Percentiles rank a stretch among this genome's conserved stretches.
Conservation (phyloP, 2,329 filamentous ascomycete genomes). For the Pseudogymnoascus sp. region DNA sequence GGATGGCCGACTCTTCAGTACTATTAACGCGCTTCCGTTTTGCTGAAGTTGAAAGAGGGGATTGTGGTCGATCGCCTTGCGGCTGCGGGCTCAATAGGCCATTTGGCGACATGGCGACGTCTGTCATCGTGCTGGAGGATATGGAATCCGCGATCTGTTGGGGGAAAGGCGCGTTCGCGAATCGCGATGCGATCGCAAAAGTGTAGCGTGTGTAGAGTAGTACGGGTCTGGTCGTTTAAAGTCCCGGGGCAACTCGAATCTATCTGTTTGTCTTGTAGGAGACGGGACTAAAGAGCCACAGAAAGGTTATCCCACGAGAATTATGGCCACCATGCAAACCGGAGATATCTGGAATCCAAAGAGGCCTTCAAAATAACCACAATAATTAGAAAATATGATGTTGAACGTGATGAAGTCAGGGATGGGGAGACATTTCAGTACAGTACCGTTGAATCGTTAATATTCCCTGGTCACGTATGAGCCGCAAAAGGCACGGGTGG, state of each 20-base stretch:
- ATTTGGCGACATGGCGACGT: conserved; percentile 30
- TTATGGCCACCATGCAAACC: not conserved
- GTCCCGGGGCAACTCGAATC: not conserved
- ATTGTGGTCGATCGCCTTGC: conserved; percentile 19
- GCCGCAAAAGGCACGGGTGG: not conserved
- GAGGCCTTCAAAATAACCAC: not conserved
- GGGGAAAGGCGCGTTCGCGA: conserved; percentile 14
- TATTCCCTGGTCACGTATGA: not conserved
- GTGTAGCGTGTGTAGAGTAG: not conserved
- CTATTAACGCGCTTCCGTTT: conserved; percentile 53
- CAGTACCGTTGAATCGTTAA: not conserved
- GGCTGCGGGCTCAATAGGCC: conserved; percentile 33
- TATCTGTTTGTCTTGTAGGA: not conserved
- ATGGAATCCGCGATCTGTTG: conserved; percentile 10
- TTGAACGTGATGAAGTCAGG: not conserved
- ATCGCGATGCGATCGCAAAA: conserved; percentile 16
- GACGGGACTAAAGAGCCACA: not conserved
- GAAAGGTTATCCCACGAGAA: not conserved
- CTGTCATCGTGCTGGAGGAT: conserved; percentile 11
- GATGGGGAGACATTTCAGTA: not conserved
- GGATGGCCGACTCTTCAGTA: conserved; percentile 29
- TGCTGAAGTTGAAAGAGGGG: conserved; percentile 23
- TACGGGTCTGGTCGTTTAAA: not conserved
- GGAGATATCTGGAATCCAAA: not conserved
- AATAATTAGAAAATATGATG: conserved; percentile 6